phyloP scores from a whole-genome alignment of 2,329 filamentous ascomycete species.

The Bisporella sp. region DNA sequence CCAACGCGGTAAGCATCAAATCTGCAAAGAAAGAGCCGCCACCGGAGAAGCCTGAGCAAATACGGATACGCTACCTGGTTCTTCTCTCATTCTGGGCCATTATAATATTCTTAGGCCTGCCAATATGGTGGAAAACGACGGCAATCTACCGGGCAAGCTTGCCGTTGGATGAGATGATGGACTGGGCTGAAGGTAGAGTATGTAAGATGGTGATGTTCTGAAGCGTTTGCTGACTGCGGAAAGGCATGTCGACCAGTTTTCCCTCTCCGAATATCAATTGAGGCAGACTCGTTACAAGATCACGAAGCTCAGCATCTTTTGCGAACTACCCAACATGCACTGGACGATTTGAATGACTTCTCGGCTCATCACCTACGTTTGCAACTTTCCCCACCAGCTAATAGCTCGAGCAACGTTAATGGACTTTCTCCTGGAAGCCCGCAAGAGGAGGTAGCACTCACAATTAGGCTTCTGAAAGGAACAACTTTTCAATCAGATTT shows the following conservation, averaged over 20 bases:
- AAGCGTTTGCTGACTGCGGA: constrained; percentile 14
- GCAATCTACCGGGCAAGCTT: constrained; percentile 82
- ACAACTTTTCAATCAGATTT: constrained; percentile 54
- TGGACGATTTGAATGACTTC: constrained; percentile 84
- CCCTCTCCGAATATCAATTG: constrained; percentile 73
- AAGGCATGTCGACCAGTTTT: constrained; percentile 86
- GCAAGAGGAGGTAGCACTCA: constrained; percentile 53
- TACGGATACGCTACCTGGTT: constrained; percentile 64
- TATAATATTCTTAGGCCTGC: constrained; percentile 74
- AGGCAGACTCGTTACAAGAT: constrained; percentile 57
- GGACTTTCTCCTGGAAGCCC: constrained; percentile 28
- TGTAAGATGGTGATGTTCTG: constrained; percentile 10
- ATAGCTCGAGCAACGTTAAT: constrained; percentile 11
- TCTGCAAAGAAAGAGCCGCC: constrained; percentile 43
- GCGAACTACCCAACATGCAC: constrained; percentile 73
- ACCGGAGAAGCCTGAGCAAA: constrained; percentile 65
- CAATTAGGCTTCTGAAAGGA: constrained; percentile 62
- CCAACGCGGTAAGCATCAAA: constrained; percentile 18
- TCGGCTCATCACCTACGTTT: constrained; percentile 76
- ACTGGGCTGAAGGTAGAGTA: constrained; percentile 89
- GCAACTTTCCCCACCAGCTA: constrained; percentile 44
- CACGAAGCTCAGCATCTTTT: constrained; percentile 67
- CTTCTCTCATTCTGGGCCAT: constrained; percentile 88
- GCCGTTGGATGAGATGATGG: constrained; percentile 78
- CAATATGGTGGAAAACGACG: constrained; percentile 95